These are phyloP conservation scores for Arthroderma sp. DNA, from an alignment of 2,329 filamentous ascomycete species.

Conservation along the genomic window DNA sequence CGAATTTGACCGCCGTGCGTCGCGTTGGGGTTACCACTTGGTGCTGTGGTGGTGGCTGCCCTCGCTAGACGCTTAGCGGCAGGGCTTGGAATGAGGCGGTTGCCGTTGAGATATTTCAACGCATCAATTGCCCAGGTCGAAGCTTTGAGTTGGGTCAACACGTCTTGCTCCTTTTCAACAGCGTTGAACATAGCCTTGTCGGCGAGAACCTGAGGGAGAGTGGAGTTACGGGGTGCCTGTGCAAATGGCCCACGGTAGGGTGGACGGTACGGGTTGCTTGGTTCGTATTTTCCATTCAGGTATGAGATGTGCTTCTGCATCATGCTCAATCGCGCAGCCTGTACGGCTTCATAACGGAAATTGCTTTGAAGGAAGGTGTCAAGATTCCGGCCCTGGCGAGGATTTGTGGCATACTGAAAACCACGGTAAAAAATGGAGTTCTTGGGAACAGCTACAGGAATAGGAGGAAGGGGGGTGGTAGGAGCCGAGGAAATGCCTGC, in stretches of 20 bases:
- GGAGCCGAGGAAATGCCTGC: conserved; percentile 15
- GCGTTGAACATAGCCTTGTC: conserved; percentile 27
- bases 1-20: conserved; percentile 39
- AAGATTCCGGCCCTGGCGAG: conserved; percentile 36
- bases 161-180: conserved; percentile 65
- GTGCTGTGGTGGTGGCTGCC: conserved; percentile 12
- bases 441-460: conserved; percentile 36
- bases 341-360: conserved; percentile 75
- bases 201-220: conserved; percentile 47
- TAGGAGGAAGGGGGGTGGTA: conserved; percentile 13
- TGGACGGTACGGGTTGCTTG: conserved; percentile 57
- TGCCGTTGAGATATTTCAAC: conserved; percentile 46
- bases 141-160: conserved; percentile 54
- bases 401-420: conserved; percentile 57
- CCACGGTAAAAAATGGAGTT: conserved; percentile 81
- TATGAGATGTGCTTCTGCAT: conserved; percentile 62
- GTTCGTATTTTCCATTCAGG: conserved; percentile 71
- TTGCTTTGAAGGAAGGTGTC: conserved; percentile 80
- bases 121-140: conserved; percentile 52
- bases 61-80: conserved; percentile 28
- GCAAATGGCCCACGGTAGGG: conserved; percentile 57
- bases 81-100: conserved; percentile 45
- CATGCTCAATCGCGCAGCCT: conserved; percentile 66
- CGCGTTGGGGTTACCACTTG: conserved; percentile 14
- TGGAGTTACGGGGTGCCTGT: conserved; percentile 58